Conservation (phyloP, 768 basidiomycete genomes). For the Porpolomopsis calyptriformis region DNA sequence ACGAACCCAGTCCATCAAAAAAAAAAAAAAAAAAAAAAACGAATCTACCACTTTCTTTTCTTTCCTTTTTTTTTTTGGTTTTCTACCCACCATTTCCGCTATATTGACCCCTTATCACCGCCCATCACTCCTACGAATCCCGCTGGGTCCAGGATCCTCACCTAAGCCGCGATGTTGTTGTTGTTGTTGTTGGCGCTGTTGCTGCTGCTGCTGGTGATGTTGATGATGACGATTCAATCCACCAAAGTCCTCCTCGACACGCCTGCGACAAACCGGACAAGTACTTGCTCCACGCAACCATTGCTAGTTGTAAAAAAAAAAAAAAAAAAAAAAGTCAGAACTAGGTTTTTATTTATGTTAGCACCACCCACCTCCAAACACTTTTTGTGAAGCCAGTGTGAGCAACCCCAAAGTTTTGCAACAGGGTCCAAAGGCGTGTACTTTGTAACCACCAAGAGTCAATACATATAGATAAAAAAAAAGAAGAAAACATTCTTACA, state of each 20-base stretch:
- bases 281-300: constrained; percentile 70
- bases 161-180: neutral
- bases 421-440: constrained; percentile 54
- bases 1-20: no score
- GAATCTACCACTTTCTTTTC: no score
- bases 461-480: constrained; percentile 8
- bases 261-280: constrained; percentile 71
- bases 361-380: constrained; percentile 54
- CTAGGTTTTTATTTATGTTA: neutral
- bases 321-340: constrained; percentile 1
- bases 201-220: no score
- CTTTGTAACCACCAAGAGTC: constrained; percentile 26
- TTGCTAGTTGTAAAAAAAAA: constrained; percentile 37
- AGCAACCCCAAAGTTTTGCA: constrained; percentile 56
- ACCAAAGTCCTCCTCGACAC: constrained; percentile 34
- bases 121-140: neutral
- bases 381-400: constrained; percentile 71
- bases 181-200: constrained; percentile 6
- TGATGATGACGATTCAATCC: no score
- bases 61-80: no score
- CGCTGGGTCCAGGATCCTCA: constrained; percentile 5
- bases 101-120: neutral
- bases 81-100: neutral
- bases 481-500: constrained; percentile 31
- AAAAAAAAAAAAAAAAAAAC: no score